Evolutionary conservation across 1,284 basidiomycete genomes (phyloP).

Genomic region (Leccinum huronense): DNA sequence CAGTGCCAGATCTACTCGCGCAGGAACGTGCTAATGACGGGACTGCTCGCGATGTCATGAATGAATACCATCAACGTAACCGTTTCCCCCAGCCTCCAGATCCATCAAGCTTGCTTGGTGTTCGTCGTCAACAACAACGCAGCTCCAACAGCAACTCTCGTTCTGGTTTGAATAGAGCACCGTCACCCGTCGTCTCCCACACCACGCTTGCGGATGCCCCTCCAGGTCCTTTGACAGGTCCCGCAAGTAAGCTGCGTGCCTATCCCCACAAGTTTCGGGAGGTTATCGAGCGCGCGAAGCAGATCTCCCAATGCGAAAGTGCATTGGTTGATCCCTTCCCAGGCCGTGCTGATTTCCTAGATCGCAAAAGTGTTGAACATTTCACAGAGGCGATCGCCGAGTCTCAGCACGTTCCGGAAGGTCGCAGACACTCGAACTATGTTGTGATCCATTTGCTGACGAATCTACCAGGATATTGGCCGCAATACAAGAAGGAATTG

Average conservation of each 20-base stretch:
- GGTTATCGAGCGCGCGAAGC: background rate
- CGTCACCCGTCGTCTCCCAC: background rate
- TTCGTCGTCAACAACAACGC: no score
- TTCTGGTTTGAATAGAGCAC: background rate
- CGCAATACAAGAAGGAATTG: background rate
- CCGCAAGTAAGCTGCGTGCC: background rate
- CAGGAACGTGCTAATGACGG: background rate
- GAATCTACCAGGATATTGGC: slow-evolving; percentile 1
- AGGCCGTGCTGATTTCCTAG: background rate
- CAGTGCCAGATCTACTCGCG: background rate
- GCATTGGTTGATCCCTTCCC: background rate
- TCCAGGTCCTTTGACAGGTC: background rate
- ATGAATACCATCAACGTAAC: background rate
- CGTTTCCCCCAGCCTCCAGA: background rate
- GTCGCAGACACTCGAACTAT: background rate
- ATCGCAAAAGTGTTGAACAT: background rate
- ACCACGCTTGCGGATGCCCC: background rate
- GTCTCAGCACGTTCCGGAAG: background rate
- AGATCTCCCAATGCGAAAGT: background rate
- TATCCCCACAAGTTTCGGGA: background rate
- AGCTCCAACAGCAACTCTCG: background rate
- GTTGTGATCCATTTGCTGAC: background rate
- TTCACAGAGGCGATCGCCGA: background rate
- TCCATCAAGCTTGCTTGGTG: background rate
- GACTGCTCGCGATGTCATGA: background rate